These are phyloP conservation scores for Botrytis paeoniae DNA, from an alignment of 2,329 filamentous ascomycete genomes.

Conservation along the genomic window DNA sequence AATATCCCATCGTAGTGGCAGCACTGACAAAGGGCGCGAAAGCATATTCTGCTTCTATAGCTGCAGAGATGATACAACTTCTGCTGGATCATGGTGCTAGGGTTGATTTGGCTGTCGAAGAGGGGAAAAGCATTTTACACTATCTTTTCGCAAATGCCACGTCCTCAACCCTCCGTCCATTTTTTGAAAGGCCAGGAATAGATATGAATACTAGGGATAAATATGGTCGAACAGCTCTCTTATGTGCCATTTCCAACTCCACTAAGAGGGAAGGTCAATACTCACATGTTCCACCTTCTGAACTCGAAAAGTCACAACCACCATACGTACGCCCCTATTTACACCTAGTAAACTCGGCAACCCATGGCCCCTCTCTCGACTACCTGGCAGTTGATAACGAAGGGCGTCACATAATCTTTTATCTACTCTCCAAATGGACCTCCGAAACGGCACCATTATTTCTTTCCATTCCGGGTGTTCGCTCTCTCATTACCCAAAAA, in stretches of 20 bases:
- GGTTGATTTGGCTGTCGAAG: background rate
- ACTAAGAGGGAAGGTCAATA: background rate
- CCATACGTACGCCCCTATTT: background rate
- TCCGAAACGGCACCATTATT: background rate
- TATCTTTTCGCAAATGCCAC: background rate
- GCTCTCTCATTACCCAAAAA: slow-evolving; percentile 16
- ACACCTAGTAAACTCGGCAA: background rate
- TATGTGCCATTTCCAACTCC: background rate
- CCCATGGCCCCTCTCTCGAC: background rate
- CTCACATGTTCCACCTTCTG: background rate
- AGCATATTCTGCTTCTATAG: background rate
- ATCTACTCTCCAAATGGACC: background rate
- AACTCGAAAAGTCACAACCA: background rate
- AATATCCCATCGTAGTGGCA: background rate
- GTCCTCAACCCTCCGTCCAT: background rate
- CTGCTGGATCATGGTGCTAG: slow-evolving; percentile 9
- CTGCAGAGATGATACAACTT: background rate
- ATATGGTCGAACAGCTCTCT: background rate
- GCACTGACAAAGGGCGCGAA: background rate
- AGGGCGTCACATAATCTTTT: background rate
- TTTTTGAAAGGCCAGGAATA: background rate
- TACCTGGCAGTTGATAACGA: background rate
- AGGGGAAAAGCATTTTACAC: background rate
- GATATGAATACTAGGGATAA: background rate
- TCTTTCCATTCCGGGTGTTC: background rate